phyloP scores from a whole-genome alignment of 2,329 filamentous ascomycete species.

The Cytospora piceae region DNA sequence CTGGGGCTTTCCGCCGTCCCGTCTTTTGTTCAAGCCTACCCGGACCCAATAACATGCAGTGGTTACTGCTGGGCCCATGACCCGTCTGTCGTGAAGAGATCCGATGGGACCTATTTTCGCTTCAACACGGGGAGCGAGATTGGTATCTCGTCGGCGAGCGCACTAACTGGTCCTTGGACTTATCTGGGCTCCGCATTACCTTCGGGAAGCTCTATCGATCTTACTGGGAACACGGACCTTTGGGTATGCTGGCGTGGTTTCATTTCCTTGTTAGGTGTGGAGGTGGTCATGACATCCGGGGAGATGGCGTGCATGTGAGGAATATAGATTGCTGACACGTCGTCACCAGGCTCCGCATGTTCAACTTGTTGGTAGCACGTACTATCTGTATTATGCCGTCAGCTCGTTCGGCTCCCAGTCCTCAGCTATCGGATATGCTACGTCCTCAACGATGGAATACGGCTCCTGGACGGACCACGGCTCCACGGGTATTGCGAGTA shows the following conservation, averaged over 20 bases:
- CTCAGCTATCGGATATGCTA: conserved; percentile 63
- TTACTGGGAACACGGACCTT: conserved; percentile 46
- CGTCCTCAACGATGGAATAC: conserved; percentile 34
- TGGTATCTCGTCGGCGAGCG: conserved; percentile 39
- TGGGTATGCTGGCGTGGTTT: conserved; percentile 42
- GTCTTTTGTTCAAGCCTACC: conserved; percentile 33
- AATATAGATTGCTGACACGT: background rate
- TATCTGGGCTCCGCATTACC: conserved; percentile 46
- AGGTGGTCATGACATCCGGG: background rate
- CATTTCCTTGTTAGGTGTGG: background rate
- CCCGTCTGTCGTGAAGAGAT: conserved; percentile 42
- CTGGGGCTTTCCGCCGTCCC: conserved; percentile 28
- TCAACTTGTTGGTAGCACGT: conserved; percentile 56
- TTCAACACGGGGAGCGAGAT: conserved; percentile 45
- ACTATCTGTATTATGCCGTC: conserved; percentile 72
- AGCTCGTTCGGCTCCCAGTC: conserved; percentile 63
- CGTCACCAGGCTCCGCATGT: conserved; percentile 64
- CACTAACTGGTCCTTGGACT: conserved; percentile 46
- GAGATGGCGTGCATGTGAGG: background rate
- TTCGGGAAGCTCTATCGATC: conserved; percentile 44
- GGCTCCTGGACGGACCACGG: conserved; percentile 60
- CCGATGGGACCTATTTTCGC: conserved; percentile 45
- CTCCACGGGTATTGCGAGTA: conserved; percentile 48
- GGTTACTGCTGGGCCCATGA: conserved; percentile 45
- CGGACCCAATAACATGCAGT: conserved; percentile 41